Evolutionary conservation across 257 asterid genomes (phyloP), one percentile per base, ranked within the genome.

Genomic region (Ehretia macrophylla): DNA sequence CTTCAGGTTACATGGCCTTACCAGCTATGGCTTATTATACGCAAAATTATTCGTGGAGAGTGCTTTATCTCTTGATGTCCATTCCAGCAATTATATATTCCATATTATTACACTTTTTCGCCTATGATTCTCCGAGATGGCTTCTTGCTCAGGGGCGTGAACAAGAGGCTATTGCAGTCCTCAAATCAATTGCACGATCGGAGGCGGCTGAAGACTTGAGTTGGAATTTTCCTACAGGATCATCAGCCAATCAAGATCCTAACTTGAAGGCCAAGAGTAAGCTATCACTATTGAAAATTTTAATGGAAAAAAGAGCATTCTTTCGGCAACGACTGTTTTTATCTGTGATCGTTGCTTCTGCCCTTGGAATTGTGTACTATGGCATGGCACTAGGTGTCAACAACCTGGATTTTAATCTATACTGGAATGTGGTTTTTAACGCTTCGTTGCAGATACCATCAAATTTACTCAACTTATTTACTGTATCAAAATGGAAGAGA

Each of bases 391-490:
- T 42, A 42, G 47, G 47, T 4, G 47, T 42, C 12, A 42, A 42
- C 47, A 42, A 4, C 1, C 4, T 42, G 16, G 47, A 42, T 42
- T 42, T 42, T 14, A 10, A 42, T 42, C 47, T 42, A 1, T 42
- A 42, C 47, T 42, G 14, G 47, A 42, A 10, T 10, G 47, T 10
- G 3, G 16, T 42, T 11, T 42, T 42, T 10, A 42, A 42, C 47
- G 4, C 47, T 10, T 42, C 47, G 48, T 40, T 67, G 0, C 84
- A 81, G 32, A 21, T 75, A 10, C 75, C 82, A 22, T 77, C 81
- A 1, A 22, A 70, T 8, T 16, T 65, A 18, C 13, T 56, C 49
- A 57, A 63, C 6, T 58, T 70, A 38, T 64, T 78, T 23, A 35
- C 66, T 0, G 79, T 42, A 11, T 42, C 60, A 2, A 78, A 70